These are phyloP conservation scores for Entrophospora sp. DNA, from an alignment of 192 early-diverging fungal genomes.

Conservation along the genomic window DNA sequence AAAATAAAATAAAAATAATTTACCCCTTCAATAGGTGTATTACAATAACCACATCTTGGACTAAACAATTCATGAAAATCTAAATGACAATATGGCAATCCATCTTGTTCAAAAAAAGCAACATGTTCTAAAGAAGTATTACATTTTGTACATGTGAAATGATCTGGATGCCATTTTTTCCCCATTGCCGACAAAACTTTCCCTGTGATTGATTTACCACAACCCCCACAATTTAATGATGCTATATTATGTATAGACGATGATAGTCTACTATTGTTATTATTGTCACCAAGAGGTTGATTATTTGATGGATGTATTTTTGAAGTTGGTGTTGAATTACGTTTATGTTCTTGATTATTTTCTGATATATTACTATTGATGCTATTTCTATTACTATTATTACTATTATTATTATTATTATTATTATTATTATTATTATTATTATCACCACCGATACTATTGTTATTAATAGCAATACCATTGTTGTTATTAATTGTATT, in stretches of 20 bases:
- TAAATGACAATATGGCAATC: constrained; percentile 43
- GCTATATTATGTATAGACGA: too few relatives aligned
- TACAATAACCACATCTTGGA: constrained; percentile 44
- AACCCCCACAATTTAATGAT: constrained; percentile 28
- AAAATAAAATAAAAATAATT: constrained; percentile 11
- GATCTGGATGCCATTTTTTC: constrained; percentile 47
- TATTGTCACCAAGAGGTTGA: too few relatives aligned
- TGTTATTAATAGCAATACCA: not conserved
- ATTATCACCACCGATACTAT: too few relatives aligned
- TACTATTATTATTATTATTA: too few relatives aligned
- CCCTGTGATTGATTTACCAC: constrained; percentile 35
- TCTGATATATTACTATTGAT: too few relatives aligned
- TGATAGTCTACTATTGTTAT: not conserved
- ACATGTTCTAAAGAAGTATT: constrained; percentile 35
- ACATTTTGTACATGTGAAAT: constrained; percentile 43
- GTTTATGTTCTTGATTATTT: too few relatives aligned
- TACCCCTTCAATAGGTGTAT: constrained; percentile 49
- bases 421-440: too few relatives aligned
- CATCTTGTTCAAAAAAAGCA: constrained; percentile 47
- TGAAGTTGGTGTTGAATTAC: not conserved
- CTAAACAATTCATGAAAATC: constrained; percentile 48
- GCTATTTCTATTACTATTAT: too few relatives aligned
- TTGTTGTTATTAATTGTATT: not conserved
- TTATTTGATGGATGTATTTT: too few relatives aligned
- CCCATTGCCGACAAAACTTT: constrained; percentile 40